phyloP scores from a whole-genome alignment of 768 basidiomycete species.

The Tricholoma bakamatsutake region DNA sequence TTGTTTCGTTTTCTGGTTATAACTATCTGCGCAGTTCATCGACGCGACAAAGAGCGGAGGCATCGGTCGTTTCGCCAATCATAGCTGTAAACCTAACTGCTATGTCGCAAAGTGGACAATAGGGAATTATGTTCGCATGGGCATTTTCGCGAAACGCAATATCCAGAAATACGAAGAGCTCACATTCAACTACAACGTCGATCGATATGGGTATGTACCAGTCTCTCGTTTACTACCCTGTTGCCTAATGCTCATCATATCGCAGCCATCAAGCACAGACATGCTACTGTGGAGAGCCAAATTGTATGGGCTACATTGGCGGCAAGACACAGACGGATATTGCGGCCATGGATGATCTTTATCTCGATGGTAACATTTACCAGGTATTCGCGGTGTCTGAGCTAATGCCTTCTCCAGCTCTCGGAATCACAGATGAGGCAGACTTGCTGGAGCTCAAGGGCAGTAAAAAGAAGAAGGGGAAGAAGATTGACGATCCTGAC shows the following conservation, averaged over 20 bases:
- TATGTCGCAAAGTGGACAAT: slow-evolving; percentile 99
- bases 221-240: neutral
- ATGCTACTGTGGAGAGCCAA: slow-evolving; percentile 93
- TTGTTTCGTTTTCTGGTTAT: neutral
- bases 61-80: slow-evolving; percentile 96
- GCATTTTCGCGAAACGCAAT: slow-evolving; percentile 87
- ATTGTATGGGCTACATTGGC: slow-evolving; percentile 94
- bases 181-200: slow-evolving; percentile 99
- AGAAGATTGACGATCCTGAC: slow-evolving; percentile 88
- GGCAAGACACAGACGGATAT: slow-evolving; percentile 98
- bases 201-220: slow-evolving; percentile 85
- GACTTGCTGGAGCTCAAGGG: slow-evolving; percentile 83
- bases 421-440: slow-evolving; percentile 91
- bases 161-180: slow-evolving; percentile 81
- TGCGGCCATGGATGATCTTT: slow-evolving; percentile 89
- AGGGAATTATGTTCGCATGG: slow-evolving; percentile 87
- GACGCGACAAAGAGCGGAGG: slow-evolving; percentile 97
- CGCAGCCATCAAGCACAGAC: slow-evolving; percentile 86
- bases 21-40: slow-evolving; percentile 64
- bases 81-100: slow-evolving; percentile 96
- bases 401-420: slow-evolving; percentile 43
- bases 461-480: slow-evolving; percentile 88
- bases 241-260: neutral
- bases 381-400: neutral
- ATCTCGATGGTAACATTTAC: slow-evolving; percentile 71